Conservation (phyloP, 1,139 yeast species). For the Taphrina deformans region DNA sequence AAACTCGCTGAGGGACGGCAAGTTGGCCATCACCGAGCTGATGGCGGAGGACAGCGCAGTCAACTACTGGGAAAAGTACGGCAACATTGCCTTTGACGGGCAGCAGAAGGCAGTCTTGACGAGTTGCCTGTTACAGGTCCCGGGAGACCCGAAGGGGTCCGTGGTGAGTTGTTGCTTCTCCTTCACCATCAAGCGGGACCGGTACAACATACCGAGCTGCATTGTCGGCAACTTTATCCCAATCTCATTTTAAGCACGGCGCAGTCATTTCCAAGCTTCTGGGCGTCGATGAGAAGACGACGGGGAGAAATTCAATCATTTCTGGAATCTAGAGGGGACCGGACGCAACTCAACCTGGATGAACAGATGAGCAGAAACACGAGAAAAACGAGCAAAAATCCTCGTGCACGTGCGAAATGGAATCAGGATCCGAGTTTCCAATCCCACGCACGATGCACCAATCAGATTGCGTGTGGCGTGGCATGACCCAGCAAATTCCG, state of each 20-base stretch:
- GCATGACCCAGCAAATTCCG: not conserved
- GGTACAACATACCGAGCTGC: slow-evolving; percentile 93
- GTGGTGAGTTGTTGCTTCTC: slow-evolving; percentile 74
- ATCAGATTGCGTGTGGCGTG: not conserved
- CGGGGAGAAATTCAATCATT: too few species aligned
- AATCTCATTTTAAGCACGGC: slow-evolving; percentile 45
- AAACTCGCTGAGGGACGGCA: slow-evolving; percentile 90
- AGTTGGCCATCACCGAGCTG: slow-evolving; percentile 84
- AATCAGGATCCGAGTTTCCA: too few species aligned
- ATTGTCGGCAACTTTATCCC: slow-evolving; percentile 96
- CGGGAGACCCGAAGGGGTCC: slow-evolving; percentile 51
- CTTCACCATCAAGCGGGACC: slow-evolving; percentile 87
- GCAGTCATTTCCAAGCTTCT: not conserved
- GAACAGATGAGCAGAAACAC: too few species aligned
- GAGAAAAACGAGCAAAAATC: too few species aligned
- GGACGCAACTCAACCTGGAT: too few species aligned
- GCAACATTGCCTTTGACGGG: slow-evolving; percentile 92
- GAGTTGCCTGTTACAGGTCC: slow-evolving; percentile 81
- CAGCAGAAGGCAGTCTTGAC: slow-evolving; percentile 95
- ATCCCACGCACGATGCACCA: slow-evolving; percentile 3
- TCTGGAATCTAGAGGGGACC: too few species aligned
- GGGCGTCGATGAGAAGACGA: too few species aligned
- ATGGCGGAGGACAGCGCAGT: slow-evolving; percentile 98
- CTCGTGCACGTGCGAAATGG: too few species aligned
- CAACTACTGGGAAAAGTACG: slow-evolving; percentile 97